Evolutionary conservation across 2,329 filamentous ascomycete species (phyloP).

Genomic region (Exophiala bonariae): DNA sequence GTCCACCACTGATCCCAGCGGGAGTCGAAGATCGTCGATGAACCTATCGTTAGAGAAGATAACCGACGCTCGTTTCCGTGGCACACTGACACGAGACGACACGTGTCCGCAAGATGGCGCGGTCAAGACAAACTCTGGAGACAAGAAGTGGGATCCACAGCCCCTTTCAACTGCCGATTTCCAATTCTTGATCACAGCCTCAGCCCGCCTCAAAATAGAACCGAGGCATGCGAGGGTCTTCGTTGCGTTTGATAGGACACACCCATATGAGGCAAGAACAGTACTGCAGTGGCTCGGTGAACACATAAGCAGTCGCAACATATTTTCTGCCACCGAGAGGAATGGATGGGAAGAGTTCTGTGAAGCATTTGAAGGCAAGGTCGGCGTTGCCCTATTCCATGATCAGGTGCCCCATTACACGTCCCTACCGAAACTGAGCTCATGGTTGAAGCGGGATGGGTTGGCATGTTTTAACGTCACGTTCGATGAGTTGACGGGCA

Average conservation of each 20-base stretch:
- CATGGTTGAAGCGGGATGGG: background rate
- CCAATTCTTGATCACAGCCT: background rate
- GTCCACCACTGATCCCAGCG: too few species aligned
- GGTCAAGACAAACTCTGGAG: too few species aligned
- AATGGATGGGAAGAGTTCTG: conserved; percentile 16
- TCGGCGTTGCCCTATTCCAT: conserved; percentile 14
- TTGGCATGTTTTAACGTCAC: conserved; percentile 5
- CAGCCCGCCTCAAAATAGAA: background rate
- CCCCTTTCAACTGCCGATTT: background rate
- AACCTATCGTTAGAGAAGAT: too few species aligned
- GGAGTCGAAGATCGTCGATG: too few species aligned
- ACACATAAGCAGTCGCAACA: conserved; percentile 3
- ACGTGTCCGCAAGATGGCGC: too few species aligned
- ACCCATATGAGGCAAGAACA: conserved; percentile 15
- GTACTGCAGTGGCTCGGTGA: conserved; percentile 11
- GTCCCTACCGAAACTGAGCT: conserved; percentile 3
- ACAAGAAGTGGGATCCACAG: background rate
- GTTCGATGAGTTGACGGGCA: background rate
- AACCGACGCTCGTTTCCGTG: too few species aligned
- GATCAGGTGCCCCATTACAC: conserved; percentile 9
- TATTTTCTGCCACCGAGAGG: conserved; percentile 13
- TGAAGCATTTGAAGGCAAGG: conserved; percentile 1
- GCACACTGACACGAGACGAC: too few species aligned
- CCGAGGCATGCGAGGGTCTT: conserved; percentile 8
- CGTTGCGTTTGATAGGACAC: conserved; percentile 17